phyloP scores from a whole-genome alignment of 2,329 filamentous ascomycete genomes.

The Cephalotrichum gorgonifer region DNA sequence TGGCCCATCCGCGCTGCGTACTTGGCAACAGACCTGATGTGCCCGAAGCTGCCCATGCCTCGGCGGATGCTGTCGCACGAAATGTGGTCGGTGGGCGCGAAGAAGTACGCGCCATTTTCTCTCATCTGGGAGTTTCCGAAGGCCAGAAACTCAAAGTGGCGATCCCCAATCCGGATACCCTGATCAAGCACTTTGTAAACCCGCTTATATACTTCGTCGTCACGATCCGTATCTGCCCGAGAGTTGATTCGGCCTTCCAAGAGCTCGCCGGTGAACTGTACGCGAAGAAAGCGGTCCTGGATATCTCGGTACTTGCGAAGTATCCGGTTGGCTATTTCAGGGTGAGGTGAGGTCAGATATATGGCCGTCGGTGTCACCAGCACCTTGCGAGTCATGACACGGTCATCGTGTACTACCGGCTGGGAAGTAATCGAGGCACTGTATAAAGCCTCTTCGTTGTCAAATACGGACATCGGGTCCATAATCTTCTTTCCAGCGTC shows the following conservation, averaged over 20 bases:
- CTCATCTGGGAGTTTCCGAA: conserved; percentile 94
- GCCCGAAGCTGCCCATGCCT: conserved; percentile 78
- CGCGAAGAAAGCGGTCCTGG: conserved; percentile 73
- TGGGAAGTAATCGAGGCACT: conserved; percentile 35
- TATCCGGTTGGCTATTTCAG: conserved; percentile 84
- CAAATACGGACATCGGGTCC: conserved; percentile 66
- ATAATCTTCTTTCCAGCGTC: conserved; percentile 52
- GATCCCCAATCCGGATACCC: conserved; percentile 73
- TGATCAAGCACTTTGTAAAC: conserved; percentile 61
- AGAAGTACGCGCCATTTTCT: conserved; percentile 89
- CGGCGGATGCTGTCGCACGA: conserved; percentile 67
- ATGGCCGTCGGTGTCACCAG: conserved; percentile 78
- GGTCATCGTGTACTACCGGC: conserved; percentile 57
- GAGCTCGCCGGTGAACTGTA: conserved; percentile 82
- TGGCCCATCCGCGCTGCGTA: conserved; percentile 84
- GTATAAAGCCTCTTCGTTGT: conserved; percentile 24
- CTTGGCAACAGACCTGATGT: conserved; percentile 79
- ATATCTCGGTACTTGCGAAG: conserved; percentile 59
- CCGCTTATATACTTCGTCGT: conserved; percentile 64
- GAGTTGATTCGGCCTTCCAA: conserved; percentile 49
- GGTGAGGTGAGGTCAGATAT: conserved; percentile 62
- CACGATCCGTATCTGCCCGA: conserved; percentile 38
- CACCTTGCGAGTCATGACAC: conserved; percentile 64
- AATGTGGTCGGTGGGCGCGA: conserved; percentile 57
- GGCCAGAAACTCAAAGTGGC: conserved; percentile 80